A percentile compares a stretch with the other conserved stretches of the same genome.
phyloP scores from a whole-genome alignment of 805 yeast genomes.

The Maudiozyma barnettii region DNA sequence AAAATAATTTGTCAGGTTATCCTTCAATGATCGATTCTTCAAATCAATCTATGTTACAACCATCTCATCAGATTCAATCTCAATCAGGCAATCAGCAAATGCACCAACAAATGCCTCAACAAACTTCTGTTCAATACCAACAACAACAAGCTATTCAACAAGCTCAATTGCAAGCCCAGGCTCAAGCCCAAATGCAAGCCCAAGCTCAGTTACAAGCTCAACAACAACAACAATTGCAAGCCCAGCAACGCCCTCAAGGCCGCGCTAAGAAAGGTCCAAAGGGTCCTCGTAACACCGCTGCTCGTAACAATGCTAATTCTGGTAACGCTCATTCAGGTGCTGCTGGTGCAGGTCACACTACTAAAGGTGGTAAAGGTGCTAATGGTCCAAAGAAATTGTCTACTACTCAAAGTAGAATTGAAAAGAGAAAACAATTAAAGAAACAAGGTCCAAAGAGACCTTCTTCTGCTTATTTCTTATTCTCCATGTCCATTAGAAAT shows the following conservation, averaged over 20 bases:
- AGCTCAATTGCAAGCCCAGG: conserved; percentile 8
- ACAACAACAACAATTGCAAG: conserved; percentile 2
- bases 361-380: conserved; percentile 10
- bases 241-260: conserved; percentile 1
- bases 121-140: conserved; percentile 2
- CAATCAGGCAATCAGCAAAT: conserved; percentile 5
- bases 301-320: background rate
- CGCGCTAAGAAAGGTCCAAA: background rate
- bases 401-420: conserved; percentile 30
- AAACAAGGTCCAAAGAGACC: conserved; percentile 33
- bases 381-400: conserved; percentile 26
- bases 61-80: conserved; percentile 7
- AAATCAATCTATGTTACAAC: conserved; percentile 14
- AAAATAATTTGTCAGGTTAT: conserved; percentile 14
- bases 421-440: conserved; percentile 27
- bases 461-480: conserved; percentile 31
- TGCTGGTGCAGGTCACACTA: conserved; percentile 11
- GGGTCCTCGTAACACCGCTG: background rate
- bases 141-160: conserved; percentile 15
- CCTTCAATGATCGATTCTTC: conserved; percentile 19
- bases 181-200: conserved; percentile 3
- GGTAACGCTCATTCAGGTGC: background rate
- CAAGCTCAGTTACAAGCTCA: conserved; percentile 4
- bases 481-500: conserved; percentile 28
- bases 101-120: conserved; percentile 5